Percentiles rank a stretch among this genome's conserved stretches.
Conservation (phyloP, 2,329 filamentous ascomycete species). For the Pseudogymnoascus sp. region DNA sequence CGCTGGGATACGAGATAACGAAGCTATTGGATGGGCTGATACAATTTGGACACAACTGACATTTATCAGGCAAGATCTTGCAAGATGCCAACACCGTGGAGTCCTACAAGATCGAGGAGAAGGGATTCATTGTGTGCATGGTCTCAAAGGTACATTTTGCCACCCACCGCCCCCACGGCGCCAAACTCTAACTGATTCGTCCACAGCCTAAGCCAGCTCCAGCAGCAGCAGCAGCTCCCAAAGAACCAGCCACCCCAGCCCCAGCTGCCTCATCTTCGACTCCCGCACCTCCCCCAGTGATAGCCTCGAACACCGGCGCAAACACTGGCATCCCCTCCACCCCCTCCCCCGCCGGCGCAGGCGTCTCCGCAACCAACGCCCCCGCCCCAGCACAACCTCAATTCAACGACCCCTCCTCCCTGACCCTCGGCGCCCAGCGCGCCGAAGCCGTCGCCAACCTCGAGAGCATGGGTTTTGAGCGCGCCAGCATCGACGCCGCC, state of each 20-base stretch:
- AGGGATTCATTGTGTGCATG: conserved; percentile 99
- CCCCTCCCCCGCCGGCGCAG: conserved; percentile 37
- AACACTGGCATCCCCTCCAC: conserved; percentile 40
- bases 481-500: conserved; percentile 79
- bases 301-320: conserved; percentile 43
- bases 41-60: neutral
- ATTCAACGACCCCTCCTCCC: conserved; percentile 68
- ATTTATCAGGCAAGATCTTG: conserved; percentile 76
- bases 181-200: conserved; percentile 20
- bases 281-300: conserved; percentile 49
- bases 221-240: conserved; percentile 45
- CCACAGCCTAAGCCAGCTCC: conserved; percentile 59
- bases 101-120: conserved; percentile 98
- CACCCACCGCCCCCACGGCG: neutral
- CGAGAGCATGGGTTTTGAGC: conserved; percentile 94
- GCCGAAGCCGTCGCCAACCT: conserved; percentile 80
- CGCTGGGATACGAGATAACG: conserved; percentile 21
- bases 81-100: conserved; percentile 96
- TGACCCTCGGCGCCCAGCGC: conserved; percentile 77
- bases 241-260: conserved; percentile 55
- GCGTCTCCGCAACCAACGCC: conserved; percentile 44
- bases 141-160: conserved; percentile 69
- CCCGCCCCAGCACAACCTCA: conserved; percentile 43
- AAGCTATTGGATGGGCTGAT: neutral
- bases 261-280: conserved; percentile 47